phyloP scores from a whole-genome alignment of 495 filamentous ascomycete genomes.

The Halenospora varia region DNA sequence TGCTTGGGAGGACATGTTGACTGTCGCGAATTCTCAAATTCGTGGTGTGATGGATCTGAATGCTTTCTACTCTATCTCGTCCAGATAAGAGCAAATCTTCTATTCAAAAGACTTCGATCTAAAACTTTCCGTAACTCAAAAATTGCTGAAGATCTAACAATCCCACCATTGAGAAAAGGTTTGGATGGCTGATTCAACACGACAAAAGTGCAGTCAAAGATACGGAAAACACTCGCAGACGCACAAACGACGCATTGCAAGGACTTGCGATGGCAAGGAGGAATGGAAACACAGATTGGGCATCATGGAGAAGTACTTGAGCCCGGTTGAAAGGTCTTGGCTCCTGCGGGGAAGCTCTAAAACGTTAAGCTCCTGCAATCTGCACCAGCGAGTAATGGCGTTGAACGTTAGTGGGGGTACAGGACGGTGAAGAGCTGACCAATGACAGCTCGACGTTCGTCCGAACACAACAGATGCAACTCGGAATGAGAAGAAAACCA shows the following conservation, averaged over 20 bases:
- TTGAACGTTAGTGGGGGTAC: background rate
- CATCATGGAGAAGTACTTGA: background rate
- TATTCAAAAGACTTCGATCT: too few relatives aligned
- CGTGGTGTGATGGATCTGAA: background rate
- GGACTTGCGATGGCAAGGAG: background rate
- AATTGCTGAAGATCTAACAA: too few relatives aligned
- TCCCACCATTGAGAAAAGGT: too few relatives aligned
- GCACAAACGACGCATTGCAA: background rate
- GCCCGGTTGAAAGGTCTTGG: background rate
- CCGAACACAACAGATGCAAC: background rate
- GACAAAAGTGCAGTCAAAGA: too few relatives aligned
- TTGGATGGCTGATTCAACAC: too few relatives aligned
- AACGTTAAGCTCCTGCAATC: too few relatives aligned
- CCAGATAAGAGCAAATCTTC: too few relatives aligned
- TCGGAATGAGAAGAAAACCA: too few relatives aligned
- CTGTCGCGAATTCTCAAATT: background rate
- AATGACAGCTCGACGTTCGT: background rate
- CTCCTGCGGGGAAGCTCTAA: background rate
- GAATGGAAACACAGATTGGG: background rate
- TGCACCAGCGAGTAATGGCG: background rate
- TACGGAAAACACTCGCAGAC: background rate
- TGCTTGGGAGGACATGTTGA: slow-evolving; percentile 9
- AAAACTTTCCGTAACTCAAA: too few relatives aligned
- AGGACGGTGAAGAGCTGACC: background rate
- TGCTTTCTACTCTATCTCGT: background rate